Percentiles rank a stretch among this genome's conserved stretches.
Evolutionary conservation across 225 moss, liverwort and hornwort genomes (phyloP).

Genomic region (Pseudisothecium myosuroides): DNA sequence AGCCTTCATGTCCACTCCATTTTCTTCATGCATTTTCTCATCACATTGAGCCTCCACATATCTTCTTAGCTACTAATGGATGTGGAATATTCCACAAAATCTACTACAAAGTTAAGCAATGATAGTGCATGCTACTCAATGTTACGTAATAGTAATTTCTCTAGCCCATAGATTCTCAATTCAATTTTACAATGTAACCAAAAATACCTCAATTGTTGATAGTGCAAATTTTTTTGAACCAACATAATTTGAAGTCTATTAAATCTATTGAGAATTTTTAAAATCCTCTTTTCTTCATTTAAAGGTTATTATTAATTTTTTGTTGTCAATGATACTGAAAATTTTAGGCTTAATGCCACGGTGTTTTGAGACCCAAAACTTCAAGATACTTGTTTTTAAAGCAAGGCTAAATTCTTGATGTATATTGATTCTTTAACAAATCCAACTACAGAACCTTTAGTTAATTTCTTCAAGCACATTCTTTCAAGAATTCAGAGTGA

Average conservation of each 20-base stretch:
- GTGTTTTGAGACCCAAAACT: not conserved
- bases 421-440: not conserved
- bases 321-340: not conserved
- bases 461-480: not conserved
- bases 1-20: too few relatives aligned
- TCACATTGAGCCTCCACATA: too few relatives aligned
- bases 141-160: too few relatives aligned
- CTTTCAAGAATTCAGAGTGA: accelerated
- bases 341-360: accelerated
- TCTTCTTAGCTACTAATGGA: too few relatives aligned
- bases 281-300: not conserved
- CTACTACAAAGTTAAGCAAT: too few relatives aligned
- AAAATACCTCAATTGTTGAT: not conserved
- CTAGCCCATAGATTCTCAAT: not conserved
- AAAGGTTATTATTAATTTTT: not conserved
- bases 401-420: not conserved
- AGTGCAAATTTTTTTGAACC: not conserved
- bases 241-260: not conserved
- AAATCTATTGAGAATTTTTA: accelerated
- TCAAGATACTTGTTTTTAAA: not conserved
- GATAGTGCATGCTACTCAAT: too few relatives aligned
- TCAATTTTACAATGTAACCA: not conserved
- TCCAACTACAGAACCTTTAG: not conserved
- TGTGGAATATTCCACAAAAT: too few relatives aligned
- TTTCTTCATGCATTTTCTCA: too few relatives aligned